Base-by-base conservation (phyloP, 495 filamentous ascomycete species). In the Physcia stellaris region DNA sequence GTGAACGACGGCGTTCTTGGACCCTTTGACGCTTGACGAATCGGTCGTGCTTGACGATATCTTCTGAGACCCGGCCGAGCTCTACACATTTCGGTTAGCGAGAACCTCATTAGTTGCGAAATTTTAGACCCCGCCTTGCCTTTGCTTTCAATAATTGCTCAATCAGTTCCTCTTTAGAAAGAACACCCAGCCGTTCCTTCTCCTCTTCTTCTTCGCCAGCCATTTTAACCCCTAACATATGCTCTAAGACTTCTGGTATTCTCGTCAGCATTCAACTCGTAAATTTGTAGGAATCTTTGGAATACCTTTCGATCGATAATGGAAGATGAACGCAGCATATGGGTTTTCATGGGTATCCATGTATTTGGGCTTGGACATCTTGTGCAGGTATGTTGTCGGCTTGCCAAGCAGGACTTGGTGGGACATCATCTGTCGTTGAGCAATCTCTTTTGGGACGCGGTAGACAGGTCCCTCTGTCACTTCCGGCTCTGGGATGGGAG, bases 301-400 rank as follows among this genome's bases (percentile, higher is more conserved):
- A 22, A 32, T 26, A 42, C 46, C 50, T 36, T 44, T 50, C 24
- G 47, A 48, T 5, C 63, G 55, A 44, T 68, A 70, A 31, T 60
- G 63, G 54, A 70, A 70, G 9, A 51, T 34, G 45, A 70, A 68
- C 0, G 64, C 56, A 3, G 66, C 66, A 39, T 67, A 70, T 20
- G 65, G 64, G 19, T 49, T 48, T 18, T 58, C 49, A 31, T 61
- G 45, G 0, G 36, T 46, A 41, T 66, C 64, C 34, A 66, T 35
- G 47, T 67, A 67, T 15, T 49, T 43, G 6, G 65, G 63, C 6
- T 46, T 45, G 9, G 41, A 42, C 3, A 40, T 42, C 15, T 42
- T 45, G 35, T 67, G 65, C 10, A 33, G 21, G 41, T 67, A 69
- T 24, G 43, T 33, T 1, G 43, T 46, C 6, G 57, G 56, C 24